These are phyloP conservation scores for Nannizziopsis barbatae DNA, from an alignment of 2,329 filamentous ascomycete genomes.

Conservation along the genomic window DNA sequence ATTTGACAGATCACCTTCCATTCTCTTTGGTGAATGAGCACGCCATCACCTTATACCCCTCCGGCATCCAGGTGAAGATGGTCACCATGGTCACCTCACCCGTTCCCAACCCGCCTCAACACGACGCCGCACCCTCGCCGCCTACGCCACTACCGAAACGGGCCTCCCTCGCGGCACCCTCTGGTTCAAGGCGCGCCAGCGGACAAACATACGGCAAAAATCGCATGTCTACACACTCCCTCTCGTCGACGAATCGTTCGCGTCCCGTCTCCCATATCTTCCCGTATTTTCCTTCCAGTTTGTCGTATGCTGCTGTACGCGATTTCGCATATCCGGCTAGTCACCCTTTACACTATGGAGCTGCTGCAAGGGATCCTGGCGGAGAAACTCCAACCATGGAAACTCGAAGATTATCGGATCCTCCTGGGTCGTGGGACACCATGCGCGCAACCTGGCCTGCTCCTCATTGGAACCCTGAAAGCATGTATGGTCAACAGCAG, in stretches of 20 bases:
- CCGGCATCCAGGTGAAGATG: constrained; percentile 17
- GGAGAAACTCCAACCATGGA: constrained; percentile 79
- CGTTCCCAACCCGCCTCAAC: constrained; percentile 22
- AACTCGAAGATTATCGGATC: constrained; percentile 68
- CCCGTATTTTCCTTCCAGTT: constrained; percentile 70
- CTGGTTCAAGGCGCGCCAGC: constrained; percentile 47
- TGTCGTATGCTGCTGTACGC: constrained; percentile 79
- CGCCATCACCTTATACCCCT: neutral
- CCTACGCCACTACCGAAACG: constrained; percentile 23
- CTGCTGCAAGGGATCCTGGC: constrained; percentile 67
- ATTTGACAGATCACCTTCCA: neutral
- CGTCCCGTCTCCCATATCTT: constrained; percentile 73
- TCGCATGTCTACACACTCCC: constrained; percentile 74
- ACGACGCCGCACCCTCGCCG: constrained; percentile 20
- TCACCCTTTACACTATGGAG: constrained; percentile 87
- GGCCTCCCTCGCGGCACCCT: constrained; percentile 43
- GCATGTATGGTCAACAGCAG: constrained; percentile 53
- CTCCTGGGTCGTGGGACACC: constrained; percentile 64
- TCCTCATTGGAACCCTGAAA: constrained; percentile 38
- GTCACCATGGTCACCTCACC: constrained; percentile 30
- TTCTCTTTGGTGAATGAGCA: neutral
- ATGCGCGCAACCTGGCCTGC: constrained; percentile 48
- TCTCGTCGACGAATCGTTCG: constrained; percentile 50
- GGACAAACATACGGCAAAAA: constrained; percentile 64
- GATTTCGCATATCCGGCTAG: constrained; percentile 83